Conservation (phyloP, 2,329 filamentous ascomycete species). For the Endoconidiophora laricicola region DNA sequence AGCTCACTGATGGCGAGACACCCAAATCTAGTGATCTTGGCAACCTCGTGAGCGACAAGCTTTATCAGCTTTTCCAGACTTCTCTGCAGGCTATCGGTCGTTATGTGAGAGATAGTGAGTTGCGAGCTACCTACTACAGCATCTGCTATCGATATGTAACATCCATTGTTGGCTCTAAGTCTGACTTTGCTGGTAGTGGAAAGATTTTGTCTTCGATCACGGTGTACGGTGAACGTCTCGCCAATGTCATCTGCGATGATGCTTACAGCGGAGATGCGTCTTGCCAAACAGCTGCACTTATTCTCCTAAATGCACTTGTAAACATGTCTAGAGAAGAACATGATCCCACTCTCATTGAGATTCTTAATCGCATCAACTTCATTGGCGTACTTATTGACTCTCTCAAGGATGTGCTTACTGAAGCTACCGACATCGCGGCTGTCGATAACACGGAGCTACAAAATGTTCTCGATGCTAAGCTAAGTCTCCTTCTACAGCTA, state of each 20-base stretch:
- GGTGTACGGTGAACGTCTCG: conserved; percentile 54
- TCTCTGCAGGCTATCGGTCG: conserved; percentile 66
- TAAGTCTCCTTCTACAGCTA: conserved; percentile 69
- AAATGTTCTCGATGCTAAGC: conserved; percentile 49
- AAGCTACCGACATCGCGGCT: conserved; percentile 27
- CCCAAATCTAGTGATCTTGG: conserved; percentile 31
- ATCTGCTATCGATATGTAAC: conserved; percentile 78
- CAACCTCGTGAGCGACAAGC: conserved; percentile 70
- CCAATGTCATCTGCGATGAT: conserved; percentile 84
- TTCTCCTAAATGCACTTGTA: conserved; percentile 67
- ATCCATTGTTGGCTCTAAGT: conserved; percentile 40
- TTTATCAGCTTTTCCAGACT: conserved; percentile 82
- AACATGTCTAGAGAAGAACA: conserved; percentile 55
- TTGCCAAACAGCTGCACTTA: conserved; percentile 70
- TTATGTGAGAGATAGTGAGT: conserved; percentile 48
- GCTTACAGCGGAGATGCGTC: conserved; percentile 68
- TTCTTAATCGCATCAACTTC: conserved; percentile 75
- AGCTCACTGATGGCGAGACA: conserved; percentile 20
- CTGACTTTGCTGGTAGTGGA: conserved; percentile 25
- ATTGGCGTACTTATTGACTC: conserved; percentile 80
- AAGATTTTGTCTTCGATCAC: conserved; percentile 58
- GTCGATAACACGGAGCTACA: conserved; percentile 27
- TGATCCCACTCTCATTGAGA: conserved; percentile 59
- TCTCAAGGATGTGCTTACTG: conserved; percentile 57
- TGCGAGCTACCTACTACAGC: conserved; percentile 77